phyloP scores from a whole-genome alignment of 2,329 filamentous ascomycete genomes.

The Tolypocladium paradoxum region DNA sequence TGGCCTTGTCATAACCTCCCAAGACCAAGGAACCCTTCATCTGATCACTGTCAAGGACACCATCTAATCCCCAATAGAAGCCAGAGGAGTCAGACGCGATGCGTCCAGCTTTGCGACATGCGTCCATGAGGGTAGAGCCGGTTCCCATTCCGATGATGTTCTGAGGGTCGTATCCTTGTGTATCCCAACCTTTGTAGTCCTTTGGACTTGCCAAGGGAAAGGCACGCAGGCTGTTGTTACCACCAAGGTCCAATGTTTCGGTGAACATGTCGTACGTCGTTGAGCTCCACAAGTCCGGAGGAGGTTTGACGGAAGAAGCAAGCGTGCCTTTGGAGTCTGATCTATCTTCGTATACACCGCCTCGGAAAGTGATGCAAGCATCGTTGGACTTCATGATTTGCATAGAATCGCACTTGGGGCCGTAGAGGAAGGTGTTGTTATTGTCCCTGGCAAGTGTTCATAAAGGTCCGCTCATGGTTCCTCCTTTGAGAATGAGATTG shows the following conservation, averaged over 20 bases:
- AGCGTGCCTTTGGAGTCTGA: neutral
- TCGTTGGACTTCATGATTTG: neutral
- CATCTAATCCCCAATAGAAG: constrained; percentile 8
- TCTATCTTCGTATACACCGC: constrained; percentile 3
- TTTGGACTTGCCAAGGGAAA: constrained; percentile 4
- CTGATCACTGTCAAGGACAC: constrained; percentile 1
- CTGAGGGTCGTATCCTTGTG: constrained; percentile 1
- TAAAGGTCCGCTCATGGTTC: no score
- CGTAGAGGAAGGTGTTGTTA: constrained; percentile 8
- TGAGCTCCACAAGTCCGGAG: neutral
- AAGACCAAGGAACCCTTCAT: constrained; percentile 4
- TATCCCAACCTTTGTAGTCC: neutral
- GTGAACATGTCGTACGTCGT: constrained; percentile 7
- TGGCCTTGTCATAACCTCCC: constrained; percentile 7
- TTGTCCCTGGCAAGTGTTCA: constrained; percentile 4
- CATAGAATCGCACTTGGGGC: constrained; percentile 1
- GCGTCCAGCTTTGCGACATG: neutral
- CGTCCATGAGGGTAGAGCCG: constrained; percentile 4
- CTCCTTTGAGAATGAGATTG: no score
- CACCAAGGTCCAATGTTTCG: constrained; percentile 1
- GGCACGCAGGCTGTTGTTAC: constrained; percentile 1
- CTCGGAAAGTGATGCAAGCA: constrained; percentile 5
- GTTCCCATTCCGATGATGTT: constrained; percentile 8
- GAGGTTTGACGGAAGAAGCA: neutral
- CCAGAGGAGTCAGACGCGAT: constrained; percentile 4